phyloP scores from a whole-genome alignment of 2,329 filamentous ascomycete species.

The Aspergillus fumigatiaffinis region DNA sequence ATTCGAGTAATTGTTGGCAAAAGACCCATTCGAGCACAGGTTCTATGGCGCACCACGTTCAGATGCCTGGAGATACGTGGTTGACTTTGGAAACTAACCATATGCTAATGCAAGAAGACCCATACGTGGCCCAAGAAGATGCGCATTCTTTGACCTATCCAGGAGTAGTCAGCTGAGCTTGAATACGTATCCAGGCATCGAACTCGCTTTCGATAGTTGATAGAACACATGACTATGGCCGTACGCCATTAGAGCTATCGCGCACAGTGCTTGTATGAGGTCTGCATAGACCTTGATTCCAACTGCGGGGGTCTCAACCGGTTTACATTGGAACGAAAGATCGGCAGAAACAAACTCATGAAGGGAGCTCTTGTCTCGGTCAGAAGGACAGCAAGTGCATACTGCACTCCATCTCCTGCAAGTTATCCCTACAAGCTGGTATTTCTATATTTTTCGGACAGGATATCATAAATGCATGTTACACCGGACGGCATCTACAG shows the following conservation, averaged over 20 bases:
- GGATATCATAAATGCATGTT: no score
- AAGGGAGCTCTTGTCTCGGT: no score
- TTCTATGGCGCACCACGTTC: neutral
- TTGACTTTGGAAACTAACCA: neutral
- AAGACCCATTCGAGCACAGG: neutral
- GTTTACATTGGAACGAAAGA: no score
- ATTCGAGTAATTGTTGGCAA: neutral
- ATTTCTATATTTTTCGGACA: no score
- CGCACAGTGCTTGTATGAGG: neutral
- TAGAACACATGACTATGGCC: neutral
- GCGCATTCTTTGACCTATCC: neutral
- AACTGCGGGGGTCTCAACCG: no score
- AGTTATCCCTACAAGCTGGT: neutral
- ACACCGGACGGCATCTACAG: neutral
- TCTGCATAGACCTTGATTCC: neutral
- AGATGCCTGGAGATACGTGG: neutral
- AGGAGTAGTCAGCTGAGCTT: neutral
- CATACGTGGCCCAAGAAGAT: neutral
- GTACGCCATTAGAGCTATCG: neutral
- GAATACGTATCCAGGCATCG: neutral
- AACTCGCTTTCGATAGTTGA: neutral
- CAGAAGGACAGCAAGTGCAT: neutral
- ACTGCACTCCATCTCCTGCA: neutral
- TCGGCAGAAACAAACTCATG: no score
- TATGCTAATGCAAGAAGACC: neutral